These are phyloP conservation scores for Insectozyma bohioensis DNA, from an alignment of 1,139 yeast genomes.

Conservation along the genomic window DNA sequence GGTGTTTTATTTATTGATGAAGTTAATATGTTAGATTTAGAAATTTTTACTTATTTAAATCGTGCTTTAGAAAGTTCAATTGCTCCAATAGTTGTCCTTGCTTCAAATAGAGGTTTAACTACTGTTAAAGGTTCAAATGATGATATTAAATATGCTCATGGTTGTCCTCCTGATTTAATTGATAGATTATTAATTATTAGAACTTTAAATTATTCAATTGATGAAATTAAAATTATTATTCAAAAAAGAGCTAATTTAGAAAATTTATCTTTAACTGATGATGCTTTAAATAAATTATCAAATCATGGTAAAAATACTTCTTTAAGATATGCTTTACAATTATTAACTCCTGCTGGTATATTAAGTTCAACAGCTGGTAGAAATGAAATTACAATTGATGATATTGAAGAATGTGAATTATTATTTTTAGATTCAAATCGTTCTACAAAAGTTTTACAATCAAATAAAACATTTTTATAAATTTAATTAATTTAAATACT, in stretches of 20 bases:
- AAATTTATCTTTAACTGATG: conserved; percentile 58
- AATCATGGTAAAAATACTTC: conserved; percentile 72
- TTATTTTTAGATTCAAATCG: conserved; percentile 88
- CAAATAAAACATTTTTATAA: conserved; percentile 47
- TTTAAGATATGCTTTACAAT: conserved; percentile 86
- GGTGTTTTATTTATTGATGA: conserved; percentile 98
- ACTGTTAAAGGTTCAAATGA: conserved; percentile 92
- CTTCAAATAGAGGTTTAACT: conserved; percentile 93
- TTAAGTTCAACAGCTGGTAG: conserved; percentile 75
- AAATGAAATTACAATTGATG: conserved; percentile 63
- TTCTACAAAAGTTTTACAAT: conserved; percentile 75
- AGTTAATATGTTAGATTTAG: conserved; percentile 96
- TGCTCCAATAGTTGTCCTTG: conserved; percentile 93
- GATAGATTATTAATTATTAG: conserved; percentile 90
- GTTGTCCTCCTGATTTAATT: conserved; percentile 91
- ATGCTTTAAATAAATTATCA: conserved; percentile 74
- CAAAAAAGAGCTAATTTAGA: conserved; percentile 80
- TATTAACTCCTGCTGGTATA: conserved; percentile 87
- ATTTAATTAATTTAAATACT: conserved; percentile 1
- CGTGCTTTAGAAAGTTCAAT: conserved; percentile 89
- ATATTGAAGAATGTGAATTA: conserved; percentile 82
- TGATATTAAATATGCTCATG: conserved; percentile 85
- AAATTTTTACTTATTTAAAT: conserved; percentile 90
- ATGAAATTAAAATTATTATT: conserved; percentile 80
- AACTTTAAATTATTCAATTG: conserved; percentile 81